Evolutionary conservation across 2,329 filamentous ascomycete species (phyloP).

Genomic region (Cladosporium sp.): DNA sequence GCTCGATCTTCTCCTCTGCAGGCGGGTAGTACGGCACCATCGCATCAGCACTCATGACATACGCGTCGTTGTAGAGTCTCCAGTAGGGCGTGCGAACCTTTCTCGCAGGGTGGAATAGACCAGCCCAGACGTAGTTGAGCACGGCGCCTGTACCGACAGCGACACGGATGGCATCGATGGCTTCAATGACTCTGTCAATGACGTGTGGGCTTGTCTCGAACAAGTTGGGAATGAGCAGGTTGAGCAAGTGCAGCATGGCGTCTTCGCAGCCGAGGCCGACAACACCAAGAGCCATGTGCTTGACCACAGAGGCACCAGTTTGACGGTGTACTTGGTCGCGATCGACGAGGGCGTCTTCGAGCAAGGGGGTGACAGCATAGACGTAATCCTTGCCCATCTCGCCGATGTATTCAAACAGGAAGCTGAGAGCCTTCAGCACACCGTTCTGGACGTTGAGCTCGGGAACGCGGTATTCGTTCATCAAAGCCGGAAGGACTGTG

Average conservation of each 20-base stretch:
- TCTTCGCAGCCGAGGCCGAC: constrained; percentile 97
- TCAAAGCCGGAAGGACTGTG: constrained; percentile 94
- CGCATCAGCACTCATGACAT: constrained; percentile 87
- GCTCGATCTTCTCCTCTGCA: constrained; percentile 25
- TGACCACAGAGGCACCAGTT: constrained; percentile 93
- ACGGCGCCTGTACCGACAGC: constrained; percentile 88
- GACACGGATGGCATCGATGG: constrained; percentile 92
- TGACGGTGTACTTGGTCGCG: constrained; percentile 97
- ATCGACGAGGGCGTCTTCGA: constrained; percentile 96
- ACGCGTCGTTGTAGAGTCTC: constrained; percentile 95
- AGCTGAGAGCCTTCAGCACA: constrained; percentile 93
- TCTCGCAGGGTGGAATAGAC: constrained; percentile 91
- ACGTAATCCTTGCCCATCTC: constrained; percentile 99
- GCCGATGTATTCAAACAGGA: constrained; percentile 98
- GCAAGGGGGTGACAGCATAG: constrained; percentile 91
- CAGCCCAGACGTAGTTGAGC: constrained; percentile 98
- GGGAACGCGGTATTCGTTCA: constrained; percentile 99
- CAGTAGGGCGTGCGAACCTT: constrained; percentile 96
- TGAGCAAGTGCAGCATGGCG: constrained; percentile 96
- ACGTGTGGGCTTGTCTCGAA: constrained; percentile 98
- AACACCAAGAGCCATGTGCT: constrained; percentile 96
- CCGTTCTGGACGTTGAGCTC: constrained; percentile 99
- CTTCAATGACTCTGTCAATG: constrained; percentile 96
- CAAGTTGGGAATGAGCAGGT: constrained; percentile 92
- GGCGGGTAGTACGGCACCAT: constrained; percentile 93